These are phyloP conservation scores for Collariella sp. DNA, from an alignment of 495 filamentous ascomycete species.

Conservation along the genomic window DNA sequence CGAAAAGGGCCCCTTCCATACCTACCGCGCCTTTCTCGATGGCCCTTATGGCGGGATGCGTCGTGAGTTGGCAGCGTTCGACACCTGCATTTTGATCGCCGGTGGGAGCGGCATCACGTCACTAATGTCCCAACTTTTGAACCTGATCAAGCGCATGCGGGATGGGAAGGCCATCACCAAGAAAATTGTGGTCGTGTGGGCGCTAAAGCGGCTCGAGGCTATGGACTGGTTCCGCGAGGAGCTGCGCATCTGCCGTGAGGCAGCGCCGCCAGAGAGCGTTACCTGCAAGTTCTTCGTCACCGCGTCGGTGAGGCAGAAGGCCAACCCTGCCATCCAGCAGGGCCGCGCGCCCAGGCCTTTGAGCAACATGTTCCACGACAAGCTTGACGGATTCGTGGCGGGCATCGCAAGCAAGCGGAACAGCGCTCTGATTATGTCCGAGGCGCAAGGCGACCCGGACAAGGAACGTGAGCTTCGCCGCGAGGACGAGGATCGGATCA, in stretches of 20 bases:
- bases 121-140: constrained; percentile 78
- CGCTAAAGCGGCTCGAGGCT: constrained; percentile 77
- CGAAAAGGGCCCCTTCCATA: constrained; percentile 73
- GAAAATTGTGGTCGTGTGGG: constrained; percentile 85
- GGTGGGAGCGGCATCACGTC: constrained; percentile 94
- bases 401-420: constrained; percentile 74
- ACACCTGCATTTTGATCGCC: constrained; percentile 84
- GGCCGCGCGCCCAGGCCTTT: constrained; percentile 50
- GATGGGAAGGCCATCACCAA: constrained; percentile 88
- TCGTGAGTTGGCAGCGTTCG: constrained; percentile 83
- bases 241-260: constrained; percentile 77
- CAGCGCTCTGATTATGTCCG: constrained; percentile 68
- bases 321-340: constrained; percentile 23
- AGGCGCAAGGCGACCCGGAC: constrained; percentile 70
- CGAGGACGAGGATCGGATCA: constrained; percentile 81
- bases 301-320: constrained; percentile 49
- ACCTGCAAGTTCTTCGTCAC: constrained; percentile 94
- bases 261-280: constrained; percentile 72
- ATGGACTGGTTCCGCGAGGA: constrained; percentile 99
- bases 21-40: constrained; percentile 83
- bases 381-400: constrained; percentile 72
- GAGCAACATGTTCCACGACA: constrained; percentile 67
- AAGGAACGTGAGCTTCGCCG: constrained; percentile 67
- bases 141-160: constrained; percentile 89
- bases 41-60: constrained; percentile 94